Base-by-base conservation (phyloP, 2,329 filamentous ascomycete species). In the Aureobasidium sp. region DNA sequence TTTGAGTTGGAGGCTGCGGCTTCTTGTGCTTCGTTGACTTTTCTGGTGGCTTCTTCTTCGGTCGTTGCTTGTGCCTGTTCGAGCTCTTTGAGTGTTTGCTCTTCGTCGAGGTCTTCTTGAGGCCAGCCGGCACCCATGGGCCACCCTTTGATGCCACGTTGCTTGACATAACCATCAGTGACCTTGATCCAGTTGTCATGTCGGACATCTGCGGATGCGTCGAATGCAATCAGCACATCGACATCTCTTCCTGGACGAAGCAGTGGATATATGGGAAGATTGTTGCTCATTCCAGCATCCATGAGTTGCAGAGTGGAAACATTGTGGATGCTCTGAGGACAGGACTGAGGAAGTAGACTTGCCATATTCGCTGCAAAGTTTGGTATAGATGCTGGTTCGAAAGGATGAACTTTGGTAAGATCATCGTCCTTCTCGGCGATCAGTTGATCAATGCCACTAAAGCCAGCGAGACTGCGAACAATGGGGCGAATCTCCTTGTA, bases 211-310 rank as follows among this genome's bases (percentile, higher is more conserved):
- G 90, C 90, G 1, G 88, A 95, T 3, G 90, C 90, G 67, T 98
- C 93, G 66, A 98, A 98, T 3, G 90, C 88, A 40, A 98, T 80
- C 40, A 97, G 74, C 38, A 98, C 79, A 62, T 98, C 93, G 5
- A 98, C 85, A 54, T 95, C 80, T 30, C 93, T 80, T 2, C 90
- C 91, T 0, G 89, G 89, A 10, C 93, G 83, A 16, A 98, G 81
- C 3, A 97, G 78, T 0, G 93, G 93, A 66, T 98, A 98, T 37
- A 97, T 90, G 1, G 93, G 93, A 7, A 98, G 76, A 64, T 98
- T 98, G 67, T 98, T 97, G 59, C 88, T 94, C 93, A 98, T 98
- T 47, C 93, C 93, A 1, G 93, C 90, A 68, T 98, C 93, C 90
- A 96, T 97, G 14, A 77, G 68, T 53, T 75, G 70, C 32, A 77